Conservation (phyloP, 2,329 filamentous ascomycete genomes). For the Talaromyces piceae region DNA sequence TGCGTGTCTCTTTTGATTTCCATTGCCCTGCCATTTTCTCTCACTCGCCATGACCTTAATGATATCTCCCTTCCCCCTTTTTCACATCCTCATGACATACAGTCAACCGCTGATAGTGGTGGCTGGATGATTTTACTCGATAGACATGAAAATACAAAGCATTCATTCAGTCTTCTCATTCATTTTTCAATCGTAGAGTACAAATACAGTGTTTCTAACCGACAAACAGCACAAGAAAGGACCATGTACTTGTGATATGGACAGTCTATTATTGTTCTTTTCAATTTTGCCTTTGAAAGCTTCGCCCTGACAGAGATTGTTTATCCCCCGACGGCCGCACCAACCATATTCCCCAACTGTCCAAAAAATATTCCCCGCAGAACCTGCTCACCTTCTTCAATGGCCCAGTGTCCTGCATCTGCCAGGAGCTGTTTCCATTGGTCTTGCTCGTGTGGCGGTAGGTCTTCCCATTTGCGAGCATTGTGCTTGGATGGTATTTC, state of each 20-base stretch:
- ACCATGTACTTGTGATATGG: too few relatives aligned
- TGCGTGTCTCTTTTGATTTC: constrained; percentile 1
- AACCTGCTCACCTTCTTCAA: constrained; percentile 67
- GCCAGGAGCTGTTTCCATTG: constrained; percentile 63
- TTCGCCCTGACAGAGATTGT: too few relatives aligned
- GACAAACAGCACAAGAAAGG: too few relatives aligned
- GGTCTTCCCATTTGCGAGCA: constrained; percentile 57
- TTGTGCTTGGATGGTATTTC: constrained; percentile 12
- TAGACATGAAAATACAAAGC: constrained; percentile 1
- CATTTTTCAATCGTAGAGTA: background rate
- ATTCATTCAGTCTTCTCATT: background rate
- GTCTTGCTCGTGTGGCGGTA: constrained; percentile 54
- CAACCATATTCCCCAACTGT: constrained; percentile 58
- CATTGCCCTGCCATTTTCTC: background rate
- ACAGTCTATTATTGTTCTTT: too few relatives aligned
- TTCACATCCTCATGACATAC: background rate
- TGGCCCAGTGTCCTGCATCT: constrained; percentile 70
- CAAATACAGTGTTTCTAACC: background rate
- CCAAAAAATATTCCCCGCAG: constrained; percentile 72
- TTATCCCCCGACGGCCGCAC: constrained; percentile 19
- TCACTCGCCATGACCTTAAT: constrained; percentile 1
- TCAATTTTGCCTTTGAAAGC: too few relatives aligned
- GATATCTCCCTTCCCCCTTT: too few relatives aligned
- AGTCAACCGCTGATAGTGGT: background rate
- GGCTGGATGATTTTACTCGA: background rate